Conservation (phyloP, 345 rosid species). For the Chamaenerion angustifolium region DNA sequence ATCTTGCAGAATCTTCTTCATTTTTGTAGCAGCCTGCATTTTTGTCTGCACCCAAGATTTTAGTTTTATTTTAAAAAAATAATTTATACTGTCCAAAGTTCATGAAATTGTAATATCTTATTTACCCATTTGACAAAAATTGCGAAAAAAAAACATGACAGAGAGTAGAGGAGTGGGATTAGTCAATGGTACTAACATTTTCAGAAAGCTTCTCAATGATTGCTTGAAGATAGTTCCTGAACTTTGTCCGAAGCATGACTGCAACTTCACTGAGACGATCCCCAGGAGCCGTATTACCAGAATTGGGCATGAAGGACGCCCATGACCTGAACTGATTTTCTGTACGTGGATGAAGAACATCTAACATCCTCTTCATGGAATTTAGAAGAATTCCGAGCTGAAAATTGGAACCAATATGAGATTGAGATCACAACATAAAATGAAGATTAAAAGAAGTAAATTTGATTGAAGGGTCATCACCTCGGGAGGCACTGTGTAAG, state of each 20-base stretch:
- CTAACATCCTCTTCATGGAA: conserved; percentile 96
- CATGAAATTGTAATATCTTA: not conserved
- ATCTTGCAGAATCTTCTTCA: conserved; percentile 90
- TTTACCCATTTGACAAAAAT: not conserved
- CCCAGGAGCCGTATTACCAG: conserved; percentile 70
- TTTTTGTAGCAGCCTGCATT: conserved; percentile 58
- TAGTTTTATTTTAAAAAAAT: not conserved
- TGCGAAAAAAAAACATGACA: not conserved
- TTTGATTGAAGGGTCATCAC: conserved; percentile 28
- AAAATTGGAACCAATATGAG: conserved; percentile 7
- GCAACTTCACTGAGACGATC: conserved; percentile 91
- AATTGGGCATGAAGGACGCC: conserved; percentile 87
- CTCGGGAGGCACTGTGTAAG: conserved; percentile 82
- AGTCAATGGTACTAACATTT: conserved; percentile 28
- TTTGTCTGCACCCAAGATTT: conserved; percentile 37
- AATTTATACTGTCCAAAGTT: not conserved
- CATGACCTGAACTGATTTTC: conserved; percentile 77
- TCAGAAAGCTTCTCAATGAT: conserved; percentile 82
- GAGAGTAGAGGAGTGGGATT: too few relatives aligned
- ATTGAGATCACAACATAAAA: conserved; percentile 9
- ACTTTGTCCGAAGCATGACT: conserved; percentile 88
- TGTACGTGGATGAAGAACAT: conserved; percentile 61
- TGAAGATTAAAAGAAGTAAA: not conserved
- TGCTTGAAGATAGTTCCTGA: conserved; percentile 79
- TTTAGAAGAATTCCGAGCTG: conserved; percentile 84